A percentile compares a stretch with the other conserved stretches of the same genome.
Evolutionary conservation across 164 flowering plant genomes (phyloP).

Genomic region (Vitis rupestris): DNA sequence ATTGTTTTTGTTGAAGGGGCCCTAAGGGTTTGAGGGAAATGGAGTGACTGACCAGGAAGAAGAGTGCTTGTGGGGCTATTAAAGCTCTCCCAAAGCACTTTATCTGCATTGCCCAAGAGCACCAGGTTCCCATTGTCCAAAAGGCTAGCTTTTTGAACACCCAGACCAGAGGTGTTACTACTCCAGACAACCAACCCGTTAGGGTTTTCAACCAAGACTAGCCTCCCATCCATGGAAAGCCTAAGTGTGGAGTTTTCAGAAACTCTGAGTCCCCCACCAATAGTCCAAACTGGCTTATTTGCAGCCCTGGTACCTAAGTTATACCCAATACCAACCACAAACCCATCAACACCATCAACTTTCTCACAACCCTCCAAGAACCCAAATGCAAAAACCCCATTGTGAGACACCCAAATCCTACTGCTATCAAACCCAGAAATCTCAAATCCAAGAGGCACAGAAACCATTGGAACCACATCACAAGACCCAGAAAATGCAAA

Average conservation of each 20-base stretch:
- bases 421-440: slow-evolving; percentile 37
- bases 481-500: slow-evolving; percentile 26
- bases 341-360: slow-evolving; percentile 30
- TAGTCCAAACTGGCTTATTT: slow-evolving; percentile 49
- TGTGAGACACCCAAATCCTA: slow-evolving; percentile 47
- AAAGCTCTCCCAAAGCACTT: slow-evolving; percentile 54
- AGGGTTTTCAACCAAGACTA: slow-evolving; percentile 37
- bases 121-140: slow-evolving; percentile 52
- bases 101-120: slow-evolving; percentile 25
- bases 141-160: slow-evolving; percentile 44
- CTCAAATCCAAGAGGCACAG: slow-evolving; percentile 46
- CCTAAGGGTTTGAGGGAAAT: slow-evolving; percentile 42
- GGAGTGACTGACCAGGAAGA: slow-evolving; percentile 50
- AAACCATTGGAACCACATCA: slow-evolving; percentile 28
- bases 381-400: slow-evolving; percentile 57
- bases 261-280: slow-evolving; percentile 52
- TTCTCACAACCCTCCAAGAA: slow-evolving; percentile 31
- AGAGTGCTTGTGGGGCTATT: slow-evolving; percentile 48
- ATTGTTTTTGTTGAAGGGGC: slow-evolving; percentile 42
- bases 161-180: slow-evolving; percentile 44
- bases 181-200: slow-evolving; percentile 41
- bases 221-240: slow-evolving; percentile 46
- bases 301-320: slow-evolving; percentile 34
- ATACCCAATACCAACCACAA: slow-evolving; percentile 46
- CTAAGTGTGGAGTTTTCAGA: slow-evolving; percentile 42